These are phyloP conservation scores for Odonthalia washingtoniensis DNA, from an alignment of 31 red algal species.

Conservation along the genomic window DNA sequence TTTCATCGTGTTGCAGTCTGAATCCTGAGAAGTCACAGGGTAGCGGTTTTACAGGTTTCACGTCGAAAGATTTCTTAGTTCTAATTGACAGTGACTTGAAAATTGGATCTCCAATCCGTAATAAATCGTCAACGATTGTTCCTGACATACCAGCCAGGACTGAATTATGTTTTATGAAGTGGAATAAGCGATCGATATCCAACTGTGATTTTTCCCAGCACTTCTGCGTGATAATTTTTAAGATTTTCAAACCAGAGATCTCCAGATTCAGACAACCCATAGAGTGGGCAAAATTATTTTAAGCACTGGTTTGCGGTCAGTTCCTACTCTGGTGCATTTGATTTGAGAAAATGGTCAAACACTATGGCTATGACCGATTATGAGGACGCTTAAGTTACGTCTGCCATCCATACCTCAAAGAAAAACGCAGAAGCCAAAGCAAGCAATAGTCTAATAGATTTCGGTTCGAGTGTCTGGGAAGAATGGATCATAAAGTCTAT, in stretches of 20 bases:
- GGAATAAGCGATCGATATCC: too few relatives aligned
- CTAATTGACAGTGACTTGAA: not conserved
- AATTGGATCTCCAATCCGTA: not conserved
- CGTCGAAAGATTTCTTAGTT: not conserved
- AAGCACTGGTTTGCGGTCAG: too few relatives aligned
- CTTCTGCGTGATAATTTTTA: too few relatives aligned
- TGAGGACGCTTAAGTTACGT: constrained; percentile 53
- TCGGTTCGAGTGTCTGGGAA: constrained; percentile 11
- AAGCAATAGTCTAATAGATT: constrained; percentile 23
- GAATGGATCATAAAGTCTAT: constrained; percentile 52
- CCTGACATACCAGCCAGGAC: too few relatives aligned
- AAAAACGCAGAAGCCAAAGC: not conserved
- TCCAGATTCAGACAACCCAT: too few relatives aligned
- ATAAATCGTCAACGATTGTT: constrained; percentile 34
- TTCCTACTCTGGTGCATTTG: too few relatives aligned
- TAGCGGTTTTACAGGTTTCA: not conserved
- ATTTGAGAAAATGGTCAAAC: too few relatives aligned
- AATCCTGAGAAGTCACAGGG: constrained; percentile 35
- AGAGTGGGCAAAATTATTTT: too few relatives aligned
- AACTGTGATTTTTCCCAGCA: too few relatives aligned
- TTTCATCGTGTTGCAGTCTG: not conserved
- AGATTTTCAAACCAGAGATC: too few relatives aligned
- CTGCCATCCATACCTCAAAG: constrained; percentile 42
- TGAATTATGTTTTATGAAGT: too few relatives aligned
- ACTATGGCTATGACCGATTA: constrained; percentile 17